Percentiles rank a stretch among this genome's conserved stretches.
phyloP scores from a whole-genome alignment of 225 moss, liverwort and hornwort genomes.

The Ulota crispa region DNA sequence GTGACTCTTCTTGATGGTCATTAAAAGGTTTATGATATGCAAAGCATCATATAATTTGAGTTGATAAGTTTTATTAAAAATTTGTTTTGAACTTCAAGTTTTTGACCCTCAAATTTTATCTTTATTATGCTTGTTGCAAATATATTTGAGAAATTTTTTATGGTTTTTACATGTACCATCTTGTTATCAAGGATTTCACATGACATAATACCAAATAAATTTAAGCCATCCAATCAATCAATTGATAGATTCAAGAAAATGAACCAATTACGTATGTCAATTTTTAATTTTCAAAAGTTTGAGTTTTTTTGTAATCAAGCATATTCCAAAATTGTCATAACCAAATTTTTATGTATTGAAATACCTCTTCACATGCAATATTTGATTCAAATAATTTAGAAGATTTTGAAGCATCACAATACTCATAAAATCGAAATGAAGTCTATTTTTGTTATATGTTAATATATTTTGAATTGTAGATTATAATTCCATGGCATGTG shows the following conservation, averaged over 20 bases:
- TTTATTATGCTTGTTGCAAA: neutral
- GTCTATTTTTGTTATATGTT: neutral
- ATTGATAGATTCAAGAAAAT: neutral
- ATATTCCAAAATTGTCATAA: neutral
- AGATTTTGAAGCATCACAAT: neutral
- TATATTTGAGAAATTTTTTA: fast-evolving
- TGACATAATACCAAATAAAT: neutral
- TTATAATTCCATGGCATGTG: fast-evolving
- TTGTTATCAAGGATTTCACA: neutral
- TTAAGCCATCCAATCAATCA: neutral
- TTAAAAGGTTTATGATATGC: neutral
- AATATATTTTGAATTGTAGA: fast-evolving
- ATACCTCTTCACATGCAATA: neutral
- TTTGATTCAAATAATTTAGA: neutral
- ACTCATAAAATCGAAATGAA: fast-evolving
- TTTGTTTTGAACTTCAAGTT: neutral
- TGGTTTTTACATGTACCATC: fast-evolving
- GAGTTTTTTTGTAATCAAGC: neutral
- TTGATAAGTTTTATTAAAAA: neutral
- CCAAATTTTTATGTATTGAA: fast-evolving
- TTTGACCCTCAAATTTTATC: neutral
- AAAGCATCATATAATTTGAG: neutral
- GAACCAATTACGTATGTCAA: neutral
- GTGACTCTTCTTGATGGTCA: neutral
- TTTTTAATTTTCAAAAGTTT: neutral